Percentiles rank a stretch among this genome's conserved stretches.
These are phyloP conservation scores for Colletotrichum magnum DNA, from an alignment of 2,329 filamentous ascomycete species.

Conservation along the genomic window DNA sequence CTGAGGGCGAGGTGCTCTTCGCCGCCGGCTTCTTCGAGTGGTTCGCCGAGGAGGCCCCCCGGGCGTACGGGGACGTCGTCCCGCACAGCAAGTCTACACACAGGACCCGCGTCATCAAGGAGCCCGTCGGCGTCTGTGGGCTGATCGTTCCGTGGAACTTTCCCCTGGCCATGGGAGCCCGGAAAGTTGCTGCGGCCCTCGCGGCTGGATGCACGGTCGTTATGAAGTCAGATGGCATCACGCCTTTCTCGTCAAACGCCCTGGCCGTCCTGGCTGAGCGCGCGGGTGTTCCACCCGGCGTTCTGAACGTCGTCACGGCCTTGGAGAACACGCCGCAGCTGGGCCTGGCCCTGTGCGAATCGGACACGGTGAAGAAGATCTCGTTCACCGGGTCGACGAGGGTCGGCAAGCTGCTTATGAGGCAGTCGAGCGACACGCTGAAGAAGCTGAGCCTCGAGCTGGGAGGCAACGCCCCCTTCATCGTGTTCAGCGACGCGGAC, in stretches of 20 bases:
- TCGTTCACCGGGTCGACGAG: conserved; percentile 90
- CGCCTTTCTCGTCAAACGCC: conserved; percentile 90
- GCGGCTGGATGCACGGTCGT: conserved; percentile 98
- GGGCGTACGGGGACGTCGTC: conserved; percentile 82
- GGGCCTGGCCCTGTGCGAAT: conserved; percentile 82
- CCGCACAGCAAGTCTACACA: conserved; percentile 70
- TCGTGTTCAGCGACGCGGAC: conserved; percentile 96
- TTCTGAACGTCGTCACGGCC: conserved; percentile 90
- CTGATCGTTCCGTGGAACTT: conserved; percentile 93
- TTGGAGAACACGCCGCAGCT: conserved; percentile 84
- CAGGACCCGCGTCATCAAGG: conserved; percentile 83
- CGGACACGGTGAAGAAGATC: conserved; percentile 85
- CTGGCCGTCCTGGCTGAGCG: conserved; percentile 88
- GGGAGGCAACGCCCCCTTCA: conserved; percentile 95
- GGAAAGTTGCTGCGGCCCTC: conserved; percentile 80
- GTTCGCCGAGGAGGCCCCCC: conserved; percentile 84
- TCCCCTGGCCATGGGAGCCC: conserved; percentile 81
- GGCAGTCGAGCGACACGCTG: conserved; percentile 85
- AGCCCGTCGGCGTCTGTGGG: conserved; percentile 87
- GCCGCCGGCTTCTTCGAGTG: conserved; percentile 84
- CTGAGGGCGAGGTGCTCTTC: conserved; percentile 79
- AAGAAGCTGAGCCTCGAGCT: conserved; percentile 91
- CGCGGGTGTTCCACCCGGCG: conserved; percentile 90
- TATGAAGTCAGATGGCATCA: conserved; percentile 91
- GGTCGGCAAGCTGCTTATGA: conserved; percentile 85